A percentile compares a stretch with the other conserved stretches of the same genome.
phyloP scores from a whole-genome alignment of 164 flowering plant species.

The Berberis vulgaris region DNA sequence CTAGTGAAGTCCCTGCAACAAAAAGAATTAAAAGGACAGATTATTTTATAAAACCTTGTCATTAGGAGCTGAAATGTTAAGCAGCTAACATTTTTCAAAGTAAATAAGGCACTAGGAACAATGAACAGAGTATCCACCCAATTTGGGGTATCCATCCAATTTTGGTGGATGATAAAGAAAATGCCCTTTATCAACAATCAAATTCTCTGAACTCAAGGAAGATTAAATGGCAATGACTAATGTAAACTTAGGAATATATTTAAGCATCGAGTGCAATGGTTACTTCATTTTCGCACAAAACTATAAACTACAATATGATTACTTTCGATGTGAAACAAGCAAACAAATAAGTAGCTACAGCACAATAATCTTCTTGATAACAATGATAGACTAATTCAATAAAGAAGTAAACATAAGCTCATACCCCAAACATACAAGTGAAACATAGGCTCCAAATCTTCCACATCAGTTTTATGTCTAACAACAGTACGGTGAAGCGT shows the following conservation, averaged over 20 bases:
- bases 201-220: too few relatives aligned
- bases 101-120: not conserved
- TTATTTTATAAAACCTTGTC: too few relatives aligned
- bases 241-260: too few relatives aligned
- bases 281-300: too few relatives aligned
- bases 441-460: constrained; percentile 91
- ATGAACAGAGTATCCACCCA: too few relatives aligned
- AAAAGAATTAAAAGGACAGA: not conserved
- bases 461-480: constrained; percentile 89
- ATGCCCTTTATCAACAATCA: too few relatives aligned
- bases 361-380: not conserved
- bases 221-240: too few relatives aligned
- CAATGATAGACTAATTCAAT: not conserved
- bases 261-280: too few relatives aligned
- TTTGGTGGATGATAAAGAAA: too few relatives aligned
- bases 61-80: too few relatives aligned
- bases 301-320: too few relatives aligned
- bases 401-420: constrained; percentile 3
- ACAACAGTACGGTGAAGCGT: constrained; percentile 98
- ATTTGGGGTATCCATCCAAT: not conserved
- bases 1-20: constrained; percentile 71
- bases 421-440: constrained; percentile 99
- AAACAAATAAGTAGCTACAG: not conserved
- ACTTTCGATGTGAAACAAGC: too few relatives aligned
- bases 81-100: not conserved